Conservation (phyloP, 2,329 filamentous ascomycete genomes). For the Arachnomyces sp. region DNA sequence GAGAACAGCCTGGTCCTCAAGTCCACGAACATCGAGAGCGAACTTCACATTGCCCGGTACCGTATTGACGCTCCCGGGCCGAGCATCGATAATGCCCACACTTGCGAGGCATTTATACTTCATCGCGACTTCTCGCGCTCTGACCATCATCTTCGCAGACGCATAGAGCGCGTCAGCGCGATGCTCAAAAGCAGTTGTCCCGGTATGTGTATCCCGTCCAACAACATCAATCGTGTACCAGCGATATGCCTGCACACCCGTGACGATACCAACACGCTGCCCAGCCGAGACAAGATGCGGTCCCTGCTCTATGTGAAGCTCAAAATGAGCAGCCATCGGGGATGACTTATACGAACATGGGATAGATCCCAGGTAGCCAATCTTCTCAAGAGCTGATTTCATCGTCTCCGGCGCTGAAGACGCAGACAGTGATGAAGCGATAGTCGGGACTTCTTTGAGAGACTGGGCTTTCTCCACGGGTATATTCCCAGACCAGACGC, state of each 20-base stretch:
- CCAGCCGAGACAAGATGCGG: slow-evolving; percentile 59
- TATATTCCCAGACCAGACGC: slow-evolving; percentile 66
- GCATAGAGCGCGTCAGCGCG: slow-evolving; percentile 61
- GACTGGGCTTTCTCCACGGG: slow-evolving; percentile 54
- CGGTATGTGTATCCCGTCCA: slow-evolving; percentile 64
- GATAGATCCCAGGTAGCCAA: slow-evolving; percentile 57
- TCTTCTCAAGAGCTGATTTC: slow-evolving; percentile 60
- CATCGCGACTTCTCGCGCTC: slow-evolving; percentile 55
- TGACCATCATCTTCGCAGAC: slow-evolving; percentile 59
- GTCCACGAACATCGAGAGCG: slow-evolving; percentile 58
- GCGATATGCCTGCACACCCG: slow-evolving; percentile 64
- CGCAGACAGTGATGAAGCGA: slow-evolving; percentile 33
- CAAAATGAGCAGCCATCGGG: slow-evolving; percentile 69
- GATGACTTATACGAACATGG: slow-evolving; percentile 50
- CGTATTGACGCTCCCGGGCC: slow-evolving; percentile 64
- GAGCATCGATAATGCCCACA: slow-evolving; percentile 60
- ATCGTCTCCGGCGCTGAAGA: slow-evolving; percentile 53
- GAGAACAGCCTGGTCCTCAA: slow-evolving; percentile 48
- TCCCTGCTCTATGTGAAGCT: slow-evolving; percentile 79
- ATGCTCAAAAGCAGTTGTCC: slow-evolving; percentile 60
- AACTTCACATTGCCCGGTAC: slow-evolving; percentile 61
- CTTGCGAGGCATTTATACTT: slow-evolving; percentile 55
- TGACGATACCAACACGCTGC: slow-evolving; percentile 60
- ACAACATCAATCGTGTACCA: slow-evolving; percentile 62
- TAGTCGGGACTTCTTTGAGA: slow-evolving; percentile 51